Percentiles rank a stretch among this genome's conserved stretches.
phyloP scores from a whole-genome alignment of 1,284 basidiomycete species.

The Ceratobasidium sp. region DNA sequence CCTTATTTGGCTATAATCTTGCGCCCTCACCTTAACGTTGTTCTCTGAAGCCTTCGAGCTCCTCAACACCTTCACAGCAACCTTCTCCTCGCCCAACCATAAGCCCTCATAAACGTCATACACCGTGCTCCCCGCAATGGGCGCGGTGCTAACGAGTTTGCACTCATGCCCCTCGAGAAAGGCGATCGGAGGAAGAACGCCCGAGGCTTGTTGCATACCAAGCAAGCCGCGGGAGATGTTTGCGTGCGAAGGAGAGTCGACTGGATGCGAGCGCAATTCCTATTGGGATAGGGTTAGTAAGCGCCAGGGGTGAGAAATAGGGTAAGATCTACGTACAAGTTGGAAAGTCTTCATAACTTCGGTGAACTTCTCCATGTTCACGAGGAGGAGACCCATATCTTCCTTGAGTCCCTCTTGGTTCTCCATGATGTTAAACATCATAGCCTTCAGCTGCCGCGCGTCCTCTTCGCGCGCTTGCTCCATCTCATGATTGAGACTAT shows the following conservation, averaged over 20 bases:
- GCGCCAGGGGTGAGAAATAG: not conserved
- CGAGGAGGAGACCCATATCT: constrained; percentile 28
- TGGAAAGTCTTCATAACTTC: constrained; percentile 43
- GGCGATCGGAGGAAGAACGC: constrained; percentile 29
- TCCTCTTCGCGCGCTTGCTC: constrained; percentile 23
- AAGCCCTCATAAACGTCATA: constrained; percentile 48
- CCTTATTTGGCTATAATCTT: too few species aligned
- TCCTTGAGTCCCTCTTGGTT: constrained; percentile 31
- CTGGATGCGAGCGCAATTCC: constrained; percentile 39
- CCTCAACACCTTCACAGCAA: constrained; percentile 46
- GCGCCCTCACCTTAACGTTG: constrained; percentile 32
- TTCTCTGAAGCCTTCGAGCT: constrained; percentile 42
- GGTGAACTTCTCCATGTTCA: constrained; percentile 32
- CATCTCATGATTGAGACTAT: constrained; percentile 21
- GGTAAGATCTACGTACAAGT: not conserved
- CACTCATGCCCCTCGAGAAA: constrained; percentile 41
- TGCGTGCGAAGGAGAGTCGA: constrained; percentile 15
- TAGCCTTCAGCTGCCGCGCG: not conserved
- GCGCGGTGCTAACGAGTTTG: constrained; percentile 9
- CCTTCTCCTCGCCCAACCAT: constrained; percentile 45
- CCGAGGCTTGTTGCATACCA: constrained; percentile 21
- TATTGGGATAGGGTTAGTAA: constrained; percentile 8
- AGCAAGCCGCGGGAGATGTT: constrained; percentile 36
- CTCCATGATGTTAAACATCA: constrained; percentile 24
- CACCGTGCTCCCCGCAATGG: constrained; percentile 21